Conservation (phyloP, 345 rosid genomes). For the Turnera subulata region DNA sequence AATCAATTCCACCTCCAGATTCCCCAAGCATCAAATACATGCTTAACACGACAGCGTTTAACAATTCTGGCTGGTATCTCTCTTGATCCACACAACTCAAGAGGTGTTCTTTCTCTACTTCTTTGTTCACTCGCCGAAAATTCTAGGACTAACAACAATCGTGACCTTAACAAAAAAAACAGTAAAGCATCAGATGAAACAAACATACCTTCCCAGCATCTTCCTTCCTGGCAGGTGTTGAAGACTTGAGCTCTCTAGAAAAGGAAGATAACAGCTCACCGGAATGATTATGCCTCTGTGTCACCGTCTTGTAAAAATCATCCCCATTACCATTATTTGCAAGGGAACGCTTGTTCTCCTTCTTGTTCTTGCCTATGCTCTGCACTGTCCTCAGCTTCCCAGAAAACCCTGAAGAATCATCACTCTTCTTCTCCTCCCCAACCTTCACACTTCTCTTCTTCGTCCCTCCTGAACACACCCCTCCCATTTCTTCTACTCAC, state of each 20-base stretch:
- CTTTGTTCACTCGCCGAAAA: too few relatives aligned
- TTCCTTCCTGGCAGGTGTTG: constrained; percentile 32
- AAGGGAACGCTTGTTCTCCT: constrained; percentile 22
- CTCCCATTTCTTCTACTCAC: constrained; percentile 59
- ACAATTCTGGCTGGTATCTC: too few relatives aligned
- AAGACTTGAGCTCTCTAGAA: constrained; percentile 36
- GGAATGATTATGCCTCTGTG: constrained; percentile 28
- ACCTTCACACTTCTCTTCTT: constrained; percentile 19
- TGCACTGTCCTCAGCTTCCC: constrained; percentile 37
- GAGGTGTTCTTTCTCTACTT: too few relatives aligned
- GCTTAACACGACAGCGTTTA: neutral
- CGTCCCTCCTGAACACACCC: constrained; percentile 46
- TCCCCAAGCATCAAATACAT: neutral
- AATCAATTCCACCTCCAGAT: neutral
- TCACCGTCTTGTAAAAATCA: constrained; percentile 13
- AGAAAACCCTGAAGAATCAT: constrained; percentile 23
- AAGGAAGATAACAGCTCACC: constrained; percentile 32
- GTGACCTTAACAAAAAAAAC: neutral
- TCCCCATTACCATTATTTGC: constrained; percentile 4
- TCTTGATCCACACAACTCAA: neutral
- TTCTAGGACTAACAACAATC: neutral
- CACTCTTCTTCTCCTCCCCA: constrained; percentile 16
- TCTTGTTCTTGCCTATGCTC: constrained; percentile 22
- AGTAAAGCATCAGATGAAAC: constrained; percentile 1
- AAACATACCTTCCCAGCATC: constrained; percentile 41